Percentiles rank a stretch among this genome's conserved stretches.
phyloP scores from a whole-genome alignment of 805 yeast genomes.

The Ogataea trehalophila region DNA sequence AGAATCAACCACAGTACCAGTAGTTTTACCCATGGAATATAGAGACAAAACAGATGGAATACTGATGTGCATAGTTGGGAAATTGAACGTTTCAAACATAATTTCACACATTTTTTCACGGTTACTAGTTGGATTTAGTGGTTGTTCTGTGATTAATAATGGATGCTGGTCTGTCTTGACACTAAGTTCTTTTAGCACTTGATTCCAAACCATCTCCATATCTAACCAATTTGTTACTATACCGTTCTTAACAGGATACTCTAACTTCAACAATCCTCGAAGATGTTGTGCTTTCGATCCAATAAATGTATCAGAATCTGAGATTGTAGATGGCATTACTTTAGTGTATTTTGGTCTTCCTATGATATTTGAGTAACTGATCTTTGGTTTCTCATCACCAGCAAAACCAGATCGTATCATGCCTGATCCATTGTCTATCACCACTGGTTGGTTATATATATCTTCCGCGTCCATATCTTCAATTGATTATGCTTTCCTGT shows the following conservation, averaged over 20 bases:
- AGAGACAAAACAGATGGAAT: constrained; percentile 77
- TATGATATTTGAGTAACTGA: constrained; percentile 55
- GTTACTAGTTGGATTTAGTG: constrained; percentile 65
- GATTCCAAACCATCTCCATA: constrained; percentile 78
- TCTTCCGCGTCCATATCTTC: constrained; percentile 9
- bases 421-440: constrained; percentile 84
- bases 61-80: constrained; percentile 70
- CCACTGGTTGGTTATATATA: constrained; percentile 65
- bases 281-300: constrained; percentile 72
- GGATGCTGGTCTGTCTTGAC: constrained; percentile 74
- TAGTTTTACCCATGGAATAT: constrained; percentile 86
- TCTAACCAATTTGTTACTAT: constrained; percentile 77
- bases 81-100: constrained; percentile 65
- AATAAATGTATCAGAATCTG: constrained; percentile 58
- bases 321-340: constrained; percentile 61
- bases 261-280: constrained; percentile 68
- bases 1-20: constrained; percentile 84
- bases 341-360: constrained; percentile 84
- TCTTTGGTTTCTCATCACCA: constrained; percentile 79
- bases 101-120: constrained; percentile 59
- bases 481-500: neutral
- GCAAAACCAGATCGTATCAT: constrained; percentile 86
- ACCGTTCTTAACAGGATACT: constrained; percentile 79
- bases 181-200: constrained; percentile 48
- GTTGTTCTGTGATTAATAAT: constrained; percentile 81